These are phyloP conservation scores for Claviceps capensis DNA, from an alignment of 2,329 filamentous ascomycete genomes.

Conservation along the genomic window DNA sequence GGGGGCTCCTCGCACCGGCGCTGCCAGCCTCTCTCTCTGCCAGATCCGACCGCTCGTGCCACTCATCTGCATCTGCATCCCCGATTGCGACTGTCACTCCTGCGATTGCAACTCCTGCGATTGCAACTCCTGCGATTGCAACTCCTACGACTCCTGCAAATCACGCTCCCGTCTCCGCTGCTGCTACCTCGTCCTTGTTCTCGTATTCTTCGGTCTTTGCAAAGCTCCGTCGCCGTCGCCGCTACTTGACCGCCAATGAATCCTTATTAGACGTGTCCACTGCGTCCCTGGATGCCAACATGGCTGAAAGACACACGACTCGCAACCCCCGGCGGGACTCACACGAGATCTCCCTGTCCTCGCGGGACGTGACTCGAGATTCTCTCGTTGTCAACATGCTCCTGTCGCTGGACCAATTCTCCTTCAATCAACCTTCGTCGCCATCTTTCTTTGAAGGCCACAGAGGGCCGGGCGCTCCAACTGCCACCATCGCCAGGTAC, in stretches of 20 bases:
- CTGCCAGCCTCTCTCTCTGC: neutral
- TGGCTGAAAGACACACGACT: slow-evolving; percentile 14
- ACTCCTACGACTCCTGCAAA: neutral
- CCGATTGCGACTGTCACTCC: neutral
- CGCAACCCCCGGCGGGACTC: slow-evolving; percentile 41
- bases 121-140: neutral
- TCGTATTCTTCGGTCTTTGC: neutral
- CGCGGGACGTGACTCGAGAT: slow-evolving; percentile 65
- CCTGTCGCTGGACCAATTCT: slow-evolving; percentile 77
- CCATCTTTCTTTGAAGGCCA: slow-evolving; percentile 2
- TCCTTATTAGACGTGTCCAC: slow-evolving; percentile 13
- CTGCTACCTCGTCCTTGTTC: neutral
- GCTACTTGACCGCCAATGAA: slow-evolving; percentile 10
- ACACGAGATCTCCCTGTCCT: slow-evolving; percentile 74
- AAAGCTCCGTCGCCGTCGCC: slow-evolving; percentile 1
- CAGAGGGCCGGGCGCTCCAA: slow-evolving; percentile 9
- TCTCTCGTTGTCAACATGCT: slow-evolving; percentile 95
- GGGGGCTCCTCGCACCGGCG: neutral
- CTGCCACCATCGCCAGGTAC: slow-evolving; percentile 8
- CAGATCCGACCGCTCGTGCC: neutral
- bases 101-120: neutral
- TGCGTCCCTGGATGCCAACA: slow-evolving; percentile 10
- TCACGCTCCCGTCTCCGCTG: neutral
- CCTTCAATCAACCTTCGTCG: slow-evolving; percentile 31
- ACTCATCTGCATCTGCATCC: neutral